A percentile compares a stretch with the other conserved stretches of the same genome.
Conservation (phyloP, 1,139 yeast genomes). For the Diutina scorzettiae region DNA sequence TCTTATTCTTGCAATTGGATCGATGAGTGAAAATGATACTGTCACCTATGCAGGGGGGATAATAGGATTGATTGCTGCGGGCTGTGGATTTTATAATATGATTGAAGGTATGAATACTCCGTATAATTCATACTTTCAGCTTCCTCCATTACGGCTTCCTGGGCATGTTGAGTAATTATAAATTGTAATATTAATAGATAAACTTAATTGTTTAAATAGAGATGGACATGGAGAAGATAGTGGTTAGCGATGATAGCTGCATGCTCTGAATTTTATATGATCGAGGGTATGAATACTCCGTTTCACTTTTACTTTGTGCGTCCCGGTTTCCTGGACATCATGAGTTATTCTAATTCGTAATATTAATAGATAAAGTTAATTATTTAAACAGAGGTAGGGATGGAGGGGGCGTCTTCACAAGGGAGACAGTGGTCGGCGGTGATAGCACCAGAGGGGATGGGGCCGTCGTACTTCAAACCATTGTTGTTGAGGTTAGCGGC, state of each 20-base stretch:
- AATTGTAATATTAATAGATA: no score
- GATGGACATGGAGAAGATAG: background rate
- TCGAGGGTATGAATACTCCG: background rate
- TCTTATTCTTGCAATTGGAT: background rate
- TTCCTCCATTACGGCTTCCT: background rate
- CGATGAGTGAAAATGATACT: background rate
- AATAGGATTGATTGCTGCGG: background rate
- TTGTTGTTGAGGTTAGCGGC: slow-evolving; percentile 12
- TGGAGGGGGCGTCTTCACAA: background rate
- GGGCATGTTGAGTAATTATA: background rate
- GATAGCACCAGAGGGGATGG: slow-evolving; percentile 7
- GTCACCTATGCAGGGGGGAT: background rate
- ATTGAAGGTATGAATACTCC: background rate
- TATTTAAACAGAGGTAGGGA: background rate
- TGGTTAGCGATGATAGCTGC: background rate
- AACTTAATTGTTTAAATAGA: no score
- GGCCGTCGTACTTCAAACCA: slow-evolving; percentile 13
- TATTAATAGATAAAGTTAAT: no score
- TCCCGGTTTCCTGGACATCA: background rate
- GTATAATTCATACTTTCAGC: background rate
- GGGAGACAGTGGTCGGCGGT: background rate
- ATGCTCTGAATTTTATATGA: background rate
- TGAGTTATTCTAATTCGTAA: no score
- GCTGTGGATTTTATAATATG: background rate
- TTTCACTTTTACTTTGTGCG: background rate